Evolutionary conservation across 202 grass and related monocot genomes (phyloP), one percentile per base, ranked within the genome.

Genomic region (Setaria viridis): DNA sequence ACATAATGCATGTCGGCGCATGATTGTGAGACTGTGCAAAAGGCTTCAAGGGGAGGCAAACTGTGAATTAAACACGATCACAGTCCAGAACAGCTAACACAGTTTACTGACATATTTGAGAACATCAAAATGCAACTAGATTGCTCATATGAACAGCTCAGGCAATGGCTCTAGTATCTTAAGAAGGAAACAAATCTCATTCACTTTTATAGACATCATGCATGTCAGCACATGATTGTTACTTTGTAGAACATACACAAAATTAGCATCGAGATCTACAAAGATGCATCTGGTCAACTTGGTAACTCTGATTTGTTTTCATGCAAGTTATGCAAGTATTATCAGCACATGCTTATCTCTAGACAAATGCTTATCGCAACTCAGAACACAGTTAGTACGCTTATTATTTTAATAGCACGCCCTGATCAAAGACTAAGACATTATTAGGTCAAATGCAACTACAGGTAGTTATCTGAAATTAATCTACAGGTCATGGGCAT

Each of bases 241-340:
- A 7, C 43, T 13, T 45, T 11, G 6, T 49, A 12, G 39, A 14
- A 14, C 5, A 39, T 47, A 21, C 49, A 80, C 15, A 51, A 51
- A 63, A 62, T 6, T 48, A 74, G 32, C 21, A 7, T 33, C 2
- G 55, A 70, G 60, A 68, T 91, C 30, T 84, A 53, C 59, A 81
- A 33, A 67, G 14, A 46, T 4, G 6, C 33, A 3, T 42, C 34
- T 32, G 35, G 53, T 37, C 35, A 46, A 25, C 25, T 11, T 4
- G 16, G 13, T 41, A 55, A 56, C 6, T 10, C 56, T 17, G n/a
- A 37, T 17, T 54, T 65, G 56, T 43, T 43, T 30, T 66, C 47
- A 55, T 43, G 19, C 34, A 21, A 58, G 13, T 7, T 63, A 19
- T 69, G 60, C 2, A 37, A 53, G 29, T 21, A 10, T 37, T 49